These are phyloP conservation scores for Austroboletus festivus DNA, from an alignment of 768 basidiomycete genomes.

Conservation along the genomic window DNA sequence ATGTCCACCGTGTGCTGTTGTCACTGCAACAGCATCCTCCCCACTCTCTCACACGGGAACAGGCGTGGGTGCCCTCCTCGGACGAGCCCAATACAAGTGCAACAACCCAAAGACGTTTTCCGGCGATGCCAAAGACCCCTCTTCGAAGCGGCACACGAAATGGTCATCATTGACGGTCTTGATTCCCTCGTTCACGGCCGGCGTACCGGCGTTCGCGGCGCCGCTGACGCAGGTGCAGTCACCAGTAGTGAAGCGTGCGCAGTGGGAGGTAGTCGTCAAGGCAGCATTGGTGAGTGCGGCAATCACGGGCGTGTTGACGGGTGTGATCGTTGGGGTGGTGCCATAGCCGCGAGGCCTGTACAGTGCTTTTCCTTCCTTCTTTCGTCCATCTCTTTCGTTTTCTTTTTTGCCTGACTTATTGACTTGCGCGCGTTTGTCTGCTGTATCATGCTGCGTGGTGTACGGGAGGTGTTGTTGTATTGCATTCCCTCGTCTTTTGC, in stretches of 20 bases:
- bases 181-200: constrained; percentile 31
- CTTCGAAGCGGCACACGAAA: neutral
- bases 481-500: too few relatives aligned
- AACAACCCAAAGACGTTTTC: constrained; percentile 8
- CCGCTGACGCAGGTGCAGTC: constrained; percentile 69
- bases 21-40: neutral
- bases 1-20: neutral
- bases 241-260: constrained; percentile 69
- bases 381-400: too few relatives aligned
- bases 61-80: neutral
- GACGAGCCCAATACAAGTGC: constrained; percentile 32
- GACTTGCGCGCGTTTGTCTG: too few relatives aligned
- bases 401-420: too few relatives aligned
- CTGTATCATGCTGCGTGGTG: too few relatives aligned
- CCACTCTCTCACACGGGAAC: neutral
- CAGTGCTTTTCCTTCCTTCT: neutral
- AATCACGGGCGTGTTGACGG: constrained; percentile 31
- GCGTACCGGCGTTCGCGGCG: constrained; percentile 67
- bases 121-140: neutral
- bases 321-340: constrained; percentile 23
- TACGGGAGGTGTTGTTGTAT: too few relatives aligned
- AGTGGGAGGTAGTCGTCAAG: constrained; percentile 81
- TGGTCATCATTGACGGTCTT: constrained; percentile 10
- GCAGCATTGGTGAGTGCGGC: constrained; percentile 50
- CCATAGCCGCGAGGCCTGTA: constrained; percentile 1